Base-by-base conservation (phyloP, 345 rosid species). In the Eucalyptus regnans region DNA sequence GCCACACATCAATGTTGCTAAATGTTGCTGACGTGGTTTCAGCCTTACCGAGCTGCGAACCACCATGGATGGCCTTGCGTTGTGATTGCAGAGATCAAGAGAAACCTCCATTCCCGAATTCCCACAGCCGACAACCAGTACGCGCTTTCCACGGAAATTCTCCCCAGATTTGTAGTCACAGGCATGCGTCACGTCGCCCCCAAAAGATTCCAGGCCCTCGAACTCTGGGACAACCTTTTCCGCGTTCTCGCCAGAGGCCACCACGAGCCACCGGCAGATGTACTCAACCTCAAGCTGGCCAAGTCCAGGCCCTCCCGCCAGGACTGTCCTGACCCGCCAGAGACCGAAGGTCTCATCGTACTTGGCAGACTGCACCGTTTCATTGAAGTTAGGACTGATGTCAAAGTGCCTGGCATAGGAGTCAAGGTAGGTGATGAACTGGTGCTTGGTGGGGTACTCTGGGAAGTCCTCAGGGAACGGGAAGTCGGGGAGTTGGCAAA, bases 31-130 rank as follows among this genome's bases (percentile, higher is more conserved):
- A 41, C 20, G 14, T 41, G 88, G 88, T 17, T 90, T 58, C 86
- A 64, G 89, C 92, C 98, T 92, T 90, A 97, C 99, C 71, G 97
- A 89, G 93, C 94, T 94, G 60, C 99, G 94, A 87, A 95, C 98
- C 50, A 97, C 99, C 97, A 97, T 95, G 29, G 96, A 95, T 44
- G 98, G 98, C 88, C 90, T 92, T 25, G 95, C 97, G 60, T 93
- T 92, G 86, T 96, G 93, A 58, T 96, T 96, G 89, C 95, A 94
- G 76, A 97, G 97, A 91, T 97, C 99, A 8, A 96, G 93, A 90
- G 97, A 95, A 44, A 96, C 96, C 89, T 97, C 99, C 99, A 97
- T 97, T 86, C 99, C 99, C 16, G 99, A 97, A 93, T 97, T 95
- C 49, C 98, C 99, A 17, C 99, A 97, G 50, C 99, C 99, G 9